Evolutionary conservation across 2,329 filamentous ascomycete genomes (phyloP).

Genomic region (Ophiostoma himal-ulmi): DNA sequence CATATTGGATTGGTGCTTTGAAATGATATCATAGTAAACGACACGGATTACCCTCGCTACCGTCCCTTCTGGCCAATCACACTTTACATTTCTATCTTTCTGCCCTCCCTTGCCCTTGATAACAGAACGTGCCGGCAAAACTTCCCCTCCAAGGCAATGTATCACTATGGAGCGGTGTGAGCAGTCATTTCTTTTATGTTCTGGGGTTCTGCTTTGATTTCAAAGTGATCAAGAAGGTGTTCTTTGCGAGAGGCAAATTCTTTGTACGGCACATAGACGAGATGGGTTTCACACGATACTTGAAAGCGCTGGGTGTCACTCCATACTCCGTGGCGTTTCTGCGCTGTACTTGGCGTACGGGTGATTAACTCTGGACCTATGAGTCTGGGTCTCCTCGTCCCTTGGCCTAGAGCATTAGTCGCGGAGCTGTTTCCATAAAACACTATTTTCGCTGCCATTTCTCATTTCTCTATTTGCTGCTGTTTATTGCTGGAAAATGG

Average conservation of each 20-base stretch:
- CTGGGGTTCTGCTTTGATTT: neutral
- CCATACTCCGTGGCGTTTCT: constrained; percentile 8
- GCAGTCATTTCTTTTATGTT: neutral
- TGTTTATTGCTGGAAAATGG: neutral
- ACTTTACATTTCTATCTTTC: neutral
- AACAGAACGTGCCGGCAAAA: neutral
- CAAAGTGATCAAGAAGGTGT: neutral
- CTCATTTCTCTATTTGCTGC: neutral
- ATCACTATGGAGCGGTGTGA: constrained; percentile 9
- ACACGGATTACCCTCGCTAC: neutral
- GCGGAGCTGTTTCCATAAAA: neutral
- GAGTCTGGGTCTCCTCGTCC: neutral
- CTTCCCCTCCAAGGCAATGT: constrained; percentile 7
- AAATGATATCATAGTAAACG: neutral
- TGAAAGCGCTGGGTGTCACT: neutral
- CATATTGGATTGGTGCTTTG: neutral
- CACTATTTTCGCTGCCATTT: neutral
- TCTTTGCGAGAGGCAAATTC: neutral
- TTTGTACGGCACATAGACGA: too few relatives aligned
- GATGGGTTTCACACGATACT: too few relatives aligned
- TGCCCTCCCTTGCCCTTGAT: neutral
- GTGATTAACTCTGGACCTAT: neutral
- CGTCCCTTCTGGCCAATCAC: constrained; percentile 4
- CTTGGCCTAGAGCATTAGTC: neutral
- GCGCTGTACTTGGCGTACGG: neutral